Percentiles rank a stretch among this genome's conserved stretches.
These are phyloP conservation scores for Stephanodiscus minutulus DNA, from an alignment of 108 stramenopile species.

Conservation along the genomic window DNA sequence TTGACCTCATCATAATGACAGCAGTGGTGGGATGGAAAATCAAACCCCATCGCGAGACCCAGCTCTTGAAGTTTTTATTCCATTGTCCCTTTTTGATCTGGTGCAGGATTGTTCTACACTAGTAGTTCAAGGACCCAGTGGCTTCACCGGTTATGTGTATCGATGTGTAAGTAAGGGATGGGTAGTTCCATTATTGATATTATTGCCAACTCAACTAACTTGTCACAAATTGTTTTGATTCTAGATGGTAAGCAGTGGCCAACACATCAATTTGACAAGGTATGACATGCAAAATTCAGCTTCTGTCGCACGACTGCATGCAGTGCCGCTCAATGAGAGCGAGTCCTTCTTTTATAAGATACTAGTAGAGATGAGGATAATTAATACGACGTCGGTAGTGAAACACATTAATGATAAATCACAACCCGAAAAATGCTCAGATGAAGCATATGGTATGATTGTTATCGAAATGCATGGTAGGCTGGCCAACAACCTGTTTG, in stretches of 20 bases:
- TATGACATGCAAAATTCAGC: no score
- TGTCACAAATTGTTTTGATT: no score
- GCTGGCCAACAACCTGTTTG: no score
- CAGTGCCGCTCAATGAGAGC: no score
- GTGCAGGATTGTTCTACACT: constrained; percentile 1
- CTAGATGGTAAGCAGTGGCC: no score
- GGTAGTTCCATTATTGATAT: not conserved
- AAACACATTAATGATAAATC: no score
- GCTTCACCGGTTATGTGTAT: not conserved
- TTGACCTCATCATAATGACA: constrained; percentile 21
- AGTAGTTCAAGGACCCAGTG: not conserved
- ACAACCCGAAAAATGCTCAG: no score
- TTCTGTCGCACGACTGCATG: no score
- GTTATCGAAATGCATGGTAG: no score
- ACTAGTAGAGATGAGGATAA: not conserved
- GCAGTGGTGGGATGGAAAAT: constrained; percentile 32
- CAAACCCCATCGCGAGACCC: constrained; percentile 34
- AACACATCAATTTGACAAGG: no score
- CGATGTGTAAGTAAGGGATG: not conserved
- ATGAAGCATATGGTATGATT: no score
- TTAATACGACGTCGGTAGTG: not conserved
- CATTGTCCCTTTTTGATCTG: not conserved
- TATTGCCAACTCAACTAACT: no score
- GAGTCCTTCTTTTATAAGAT: not conserved
- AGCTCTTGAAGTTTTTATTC: not conserved